Evolutionary conservation across 2,329 filamentous ascomycete species (phyloP).

Genomic region (Alternaria consortialis): DNA sequence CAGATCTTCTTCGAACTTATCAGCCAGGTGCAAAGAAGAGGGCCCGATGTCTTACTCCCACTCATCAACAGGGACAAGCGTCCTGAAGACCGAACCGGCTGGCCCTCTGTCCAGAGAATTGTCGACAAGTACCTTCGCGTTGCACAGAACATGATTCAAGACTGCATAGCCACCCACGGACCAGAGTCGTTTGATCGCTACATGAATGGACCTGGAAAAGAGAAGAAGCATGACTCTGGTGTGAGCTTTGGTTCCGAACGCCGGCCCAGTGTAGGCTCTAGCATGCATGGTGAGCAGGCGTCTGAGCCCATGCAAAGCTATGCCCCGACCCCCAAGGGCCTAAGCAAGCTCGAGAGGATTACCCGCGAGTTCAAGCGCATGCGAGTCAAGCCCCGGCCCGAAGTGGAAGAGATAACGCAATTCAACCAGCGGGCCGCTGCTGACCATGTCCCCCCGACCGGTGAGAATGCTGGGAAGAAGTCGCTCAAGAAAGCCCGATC

Average conservation of each 20-base stretch:
- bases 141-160: constrained; percentile 69
- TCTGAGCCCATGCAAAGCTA: constrained; percentile 29
- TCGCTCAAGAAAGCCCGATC: constrained; percentile 50
- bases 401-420: constrained; percentile 60
- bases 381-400: constrained; percentile 60
- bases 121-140: constrained; percentile 67
- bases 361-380: constrained; percentile 68
- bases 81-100: constrained; percentile 63
- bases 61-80: constrained; percentile 64
- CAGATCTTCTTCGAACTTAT: constrained; percentile 71
- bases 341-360: constrained; percentile 67
- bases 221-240: constrained; percentile 70
- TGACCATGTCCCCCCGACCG: constrained; percentile 24
- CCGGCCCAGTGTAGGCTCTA: constrained; percentile 42
- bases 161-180: constrained; percentile 61
- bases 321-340: constrained; percentile 38
- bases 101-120: constrained; percentile 58
- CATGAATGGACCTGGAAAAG: constrained; percentile 51
- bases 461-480: constrained; percentile 44
- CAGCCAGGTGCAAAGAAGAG: constrained; percentile 64
- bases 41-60: constrained; percentile 61
- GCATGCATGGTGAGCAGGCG: constrained; percentile 36
- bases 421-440: constrained; percentile 35
- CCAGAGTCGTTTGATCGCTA: constrained; percentile 47
- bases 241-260: constrained; percentile 64